Conservation (phyloP, 169 alveolate species). For the Plasmodium malariae region DNA sequence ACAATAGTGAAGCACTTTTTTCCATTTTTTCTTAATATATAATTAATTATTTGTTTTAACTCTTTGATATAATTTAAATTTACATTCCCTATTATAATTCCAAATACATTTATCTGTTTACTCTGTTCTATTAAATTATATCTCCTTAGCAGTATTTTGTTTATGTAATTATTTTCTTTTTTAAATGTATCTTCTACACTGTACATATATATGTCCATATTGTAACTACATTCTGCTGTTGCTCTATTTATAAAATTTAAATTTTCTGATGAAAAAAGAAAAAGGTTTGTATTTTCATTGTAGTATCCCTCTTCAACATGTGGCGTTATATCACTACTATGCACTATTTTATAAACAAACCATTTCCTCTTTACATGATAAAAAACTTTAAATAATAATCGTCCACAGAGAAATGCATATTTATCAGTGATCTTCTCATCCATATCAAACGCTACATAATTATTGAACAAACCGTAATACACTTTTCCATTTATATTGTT, state of each 20-base stretch:
- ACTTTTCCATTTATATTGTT: conserved; percentile 31
- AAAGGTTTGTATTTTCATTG: conserved; percentile 1
- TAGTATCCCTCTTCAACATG: not conserved
- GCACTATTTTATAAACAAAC: conserved; percentile 37
- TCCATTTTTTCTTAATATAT: conserved; percentile 68
- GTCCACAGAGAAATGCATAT: conserved; percentile 55
- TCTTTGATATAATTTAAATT: conserved; percentile 50
- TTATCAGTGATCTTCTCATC: not conserved
- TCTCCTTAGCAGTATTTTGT: conserved; percentile 70
- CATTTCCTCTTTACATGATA: not conserved
- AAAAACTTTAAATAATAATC: conserved; percentile 31
- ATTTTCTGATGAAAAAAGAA: conserved; percentile 17
- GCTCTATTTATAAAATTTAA: conserved; percentile 21
- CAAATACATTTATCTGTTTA: conserved; percentile 71
- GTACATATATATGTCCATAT: conserved; percentile 17
- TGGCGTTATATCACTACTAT: not conserved
- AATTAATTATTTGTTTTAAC: conserved; percentile 51
- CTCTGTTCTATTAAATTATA: conserved; percentile 80
- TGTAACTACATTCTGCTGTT: conserved; percentile 19
- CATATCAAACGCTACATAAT: conserved; percentile 16
- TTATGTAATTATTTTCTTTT: conserved; percentile 5
- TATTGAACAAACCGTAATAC: conserved; percentile 42
- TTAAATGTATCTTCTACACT: not conserved
- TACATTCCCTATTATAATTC: conserved; percentile 78
- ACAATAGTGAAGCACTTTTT: conserved; percentile 77